Evolutionary conservation across 2,329 filamentous ascomycete species (phyloP).

Genomic region (Hymenoscyphus fraxineus): DNA sequence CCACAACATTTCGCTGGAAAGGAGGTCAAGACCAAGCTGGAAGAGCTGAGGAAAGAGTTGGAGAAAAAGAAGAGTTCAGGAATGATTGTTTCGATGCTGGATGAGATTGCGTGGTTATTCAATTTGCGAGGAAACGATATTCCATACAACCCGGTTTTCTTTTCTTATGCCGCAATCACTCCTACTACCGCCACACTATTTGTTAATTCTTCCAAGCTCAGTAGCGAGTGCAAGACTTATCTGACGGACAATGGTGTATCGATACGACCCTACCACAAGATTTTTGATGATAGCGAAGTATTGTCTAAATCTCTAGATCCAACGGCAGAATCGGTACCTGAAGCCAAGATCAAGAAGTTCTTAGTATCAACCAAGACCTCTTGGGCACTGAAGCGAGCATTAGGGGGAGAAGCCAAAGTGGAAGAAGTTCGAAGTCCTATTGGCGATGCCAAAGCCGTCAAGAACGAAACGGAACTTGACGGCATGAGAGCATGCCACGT

Average conservation of each 20-base stretch:
- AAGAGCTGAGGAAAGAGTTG: conserved; percentile 83
- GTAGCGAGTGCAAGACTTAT: conserved; percentile 63
- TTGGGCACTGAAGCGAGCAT: conserved; percentile 82
- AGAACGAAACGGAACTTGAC: conserved; percentile 83
- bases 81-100: conserved; percentile 89
- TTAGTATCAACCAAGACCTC: conserved; percentile 85
- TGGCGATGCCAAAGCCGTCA: conserved; percentile 87
- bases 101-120: conserved; percentile 98
- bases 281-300: conserved; percentile 73
- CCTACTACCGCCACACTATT: conserved; percentile 75
- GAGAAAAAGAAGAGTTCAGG: conserved; percentile 84
- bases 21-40: conserved; percentile 75
- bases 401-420: conserved; percentile 81
- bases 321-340: conserved; percentile 28
- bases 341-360: conserved; percentile 55
- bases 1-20: conserved; percentile 75
- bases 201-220: conserved; percentile 75
- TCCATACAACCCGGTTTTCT: conserved; percentile 97
- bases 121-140: conserved; percentile 94
- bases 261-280: conserved; percentile 75
- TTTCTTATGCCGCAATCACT: conserved; percentile 90
- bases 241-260: conserved; percentile 66
- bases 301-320: conserved; percentile 49
- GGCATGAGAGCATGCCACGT: conserved; percentile 95
- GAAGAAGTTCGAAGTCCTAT: conserved; percentile 86